Base-by-base conservation (phyloP, 2,329 filamentous ascomycete genomes). In the Ophiostoma ips region DNA sequence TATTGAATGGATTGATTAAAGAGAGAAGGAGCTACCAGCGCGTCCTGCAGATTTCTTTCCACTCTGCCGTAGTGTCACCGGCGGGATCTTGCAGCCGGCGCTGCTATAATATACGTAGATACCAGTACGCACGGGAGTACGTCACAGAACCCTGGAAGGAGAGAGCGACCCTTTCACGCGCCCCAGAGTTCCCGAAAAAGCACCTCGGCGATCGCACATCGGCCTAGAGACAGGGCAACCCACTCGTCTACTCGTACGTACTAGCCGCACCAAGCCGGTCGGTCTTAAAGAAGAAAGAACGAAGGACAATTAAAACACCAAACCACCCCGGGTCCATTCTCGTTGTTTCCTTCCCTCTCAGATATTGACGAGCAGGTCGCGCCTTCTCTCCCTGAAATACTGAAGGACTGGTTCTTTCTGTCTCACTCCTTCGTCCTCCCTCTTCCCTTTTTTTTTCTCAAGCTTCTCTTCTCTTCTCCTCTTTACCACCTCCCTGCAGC, bases 151-250 rank as follows among this genome's bases (percentile, higher is more conserved):
- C 21, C 11, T n/a, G n/a, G n/a, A 37, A 19, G 48, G 38, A n/a
- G 35, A 21, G 47, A 48, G 15, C 33, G 15, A 36, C 30, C 33
- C 28, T 33, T 43, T 43, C 46, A 21, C 41, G 24, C 46, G 43
- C 34, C 15, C 15, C 15, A 37, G 9, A 50, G 47, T 50, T 47
- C 50, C 47, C 53, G 52, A 52, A 53, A 52, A 51, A 52, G 51
- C 54, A 55, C 55, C 55, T 57, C 55, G 55, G 55, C 55, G 54
- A 48, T 49, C 50, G 34, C 36, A 5, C 46, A 46, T 50, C 49
- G 49, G 35, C 43, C 28, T 40, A 50, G 34, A 34, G 36, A 30
- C 11, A 35, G 37, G 21, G 24, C 40, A 43, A 28, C 21, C 19
- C 38, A 8, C 21, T 24, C 37, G n/a, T 12, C 37, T 12, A 15